phyloP scores from a whole-genome alignment of 345 rosid genomes.

The Rhizophora apiculata region DNA sequence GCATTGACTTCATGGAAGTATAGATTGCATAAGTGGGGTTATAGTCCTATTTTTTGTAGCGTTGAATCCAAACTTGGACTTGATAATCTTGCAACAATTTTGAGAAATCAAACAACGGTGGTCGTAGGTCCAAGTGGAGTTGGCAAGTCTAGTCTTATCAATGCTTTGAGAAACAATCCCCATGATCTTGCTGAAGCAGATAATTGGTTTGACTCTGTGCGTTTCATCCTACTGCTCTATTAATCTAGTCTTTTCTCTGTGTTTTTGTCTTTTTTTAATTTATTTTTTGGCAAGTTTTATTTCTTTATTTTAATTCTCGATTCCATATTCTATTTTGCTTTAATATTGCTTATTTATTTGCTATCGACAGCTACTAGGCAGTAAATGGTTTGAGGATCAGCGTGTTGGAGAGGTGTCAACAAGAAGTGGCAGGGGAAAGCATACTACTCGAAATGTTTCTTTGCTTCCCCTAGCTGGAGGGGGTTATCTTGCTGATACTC shows the following conservation, averaged over 20 bases:
- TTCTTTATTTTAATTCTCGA: not conserved
- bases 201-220: slow-evolving; percentile 72
- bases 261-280: not conserved
- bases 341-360: not conserved
- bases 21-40: slow-evolving; percentile 72
- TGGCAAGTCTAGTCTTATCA: slow-evolving; percentile 90
- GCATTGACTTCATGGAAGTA: slow-evolving; percentile 55
- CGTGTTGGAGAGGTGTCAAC: slow-evolving; percentile 79
- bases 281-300: not conserved
- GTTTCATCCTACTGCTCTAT: slow-evolving; percentile 21
- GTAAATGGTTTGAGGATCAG: slow-evolving; percentile 80
- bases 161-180: slow-evolving; percentile 57
- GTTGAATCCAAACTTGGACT: slow-evolving; percentile 66
- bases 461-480: slow-evolving; percentile 73
- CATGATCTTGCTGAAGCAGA: slow-evolving; percentile 39
- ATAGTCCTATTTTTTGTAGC: slow-evolving; percentile 77
- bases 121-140: slow-evolving; percentile 99
- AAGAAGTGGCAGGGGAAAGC: slow-evolving; percentile 87
- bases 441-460: slow-evolving; percentile 82
- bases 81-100: slow-evolving; percentile 47
- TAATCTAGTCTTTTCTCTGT: not conserved
- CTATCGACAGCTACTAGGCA: slow-evolving; percentile 50
- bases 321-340: too few species aligned
- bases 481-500: slow-evolving; percentile 91
- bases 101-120: slow-evolving; percentile 83